phyloP scores from a whole-genome alignment of 441 rosid genomes.

The Breynia disticha region DNA sequence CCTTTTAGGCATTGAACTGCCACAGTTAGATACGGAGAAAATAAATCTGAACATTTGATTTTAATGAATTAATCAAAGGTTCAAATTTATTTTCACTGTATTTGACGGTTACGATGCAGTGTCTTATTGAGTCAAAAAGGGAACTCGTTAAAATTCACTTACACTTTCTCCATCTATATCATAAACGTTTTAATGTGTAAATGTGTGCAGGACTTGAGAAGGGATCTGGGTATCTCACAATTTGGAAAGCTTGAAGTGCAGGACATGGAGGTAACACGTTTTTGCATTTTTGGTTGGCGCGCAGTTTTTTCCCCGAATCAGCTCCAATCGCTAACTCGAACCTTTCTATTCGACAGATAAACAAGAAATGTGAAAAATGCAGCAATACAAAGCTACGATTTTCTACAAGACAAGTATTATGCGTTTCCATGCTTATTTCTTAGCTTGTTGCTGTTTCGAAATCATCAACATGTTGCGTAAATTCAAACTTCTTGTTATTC shows the following conservation, averaged over 20 bases:
- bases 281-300: not conserved
- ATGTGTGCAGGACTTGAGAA: constrained; percentile 41
- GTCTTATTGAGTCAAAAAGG: too few relatives aligned
- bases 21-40: too few relatives aligned
- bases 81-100: not conserved
- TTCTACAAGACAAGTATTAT: constrained; percentile 39
- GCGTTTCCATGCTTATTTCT: not conserved
- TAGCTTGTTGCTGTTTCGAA: not conserved
- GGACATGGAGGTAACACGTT: constrained; percentile 29
- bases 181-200: not conserved
- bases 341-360: constrained; percentile 23
- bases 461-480: not conserved
- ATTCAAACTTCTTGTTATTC: constrained; percentile 4
- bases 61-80: too few relatives aligned
- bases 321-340: not conserved
- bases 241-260: constrained; percentile 27
- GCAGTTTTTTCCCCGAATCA: not conserved
- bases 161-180: not conserved
- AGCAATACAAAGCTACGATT: constrained; percentile 34
- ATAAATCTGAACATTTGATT: too few relatives aligned
- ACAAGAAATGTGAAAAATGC: constrained; percentile 36
- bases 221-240: constrained; percentile 46
- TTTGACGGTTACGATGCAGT: too few relatives aligned
- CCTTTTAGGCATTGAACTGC: too few relatives aligned
- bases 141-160: not conserved